Evolutionary conservation across 2,329 filamentous ascomycete species (phyloP), one percentile per base, ranked within the genome.

Genomic region (Chrysoporthe puriensis): DNA sequence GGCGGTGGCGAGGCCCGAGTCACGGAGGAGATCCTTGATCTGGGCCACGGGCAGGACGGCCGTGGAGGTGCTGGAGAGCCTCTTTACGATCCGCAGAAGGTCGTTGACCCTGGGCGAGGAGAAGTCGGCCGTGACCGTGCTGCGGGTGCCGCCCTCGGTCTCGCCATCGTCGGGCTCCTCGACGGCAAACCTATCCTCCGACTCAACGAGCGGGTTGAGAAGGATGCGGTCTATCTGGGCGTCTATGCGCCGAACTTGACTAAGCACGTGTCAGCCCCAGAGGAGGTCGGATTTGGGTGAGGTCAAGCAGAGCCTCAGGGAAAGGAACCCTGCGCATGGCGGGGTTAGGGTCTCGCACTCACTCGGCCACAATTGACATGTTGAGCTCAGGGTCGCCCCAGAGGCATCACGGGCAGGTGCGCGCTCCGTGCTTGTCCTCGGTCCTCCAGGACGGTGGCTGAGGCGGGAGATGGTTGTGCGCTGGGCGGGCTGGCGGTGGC

Each of bases 61-160:
- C 2, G 88, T 87, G 0, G 90, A 87, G 2, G 88, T 88, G 4
- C 90, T 88, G 26, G 92, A 94, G 16, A 97, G 80, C 2, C 88
- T 83, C 77, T 90, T 90, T 73, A 92, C 87, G 65, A 94, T 86
- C 67, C 80, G 82, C 71, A 94, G 85, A 50, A 96, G 81, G 64
- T 89, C 83, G 77, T 87, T 80, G 72, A 90, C 80, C 63, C 87
- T 80, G 36, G 85, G 83, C 26, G 84, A 85, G 70, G 84, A 79
- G 62, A 86, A 76, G 57, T 81, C 81, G 63, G 79, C 79, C 52
- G 81, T 74, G 21, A 52, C 62, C 32, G 43, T 61, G 46, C 68
- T 68, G 48, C 64, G 68, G 50, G 75, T 76, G 62, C 36, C 67
- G 62, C 63, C 65, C 8, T 79, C 79, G 52, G 70, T 68, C 43